Conservation (phyloP, 177 flowering plant species). For the Vitis hybrid region DNA sequence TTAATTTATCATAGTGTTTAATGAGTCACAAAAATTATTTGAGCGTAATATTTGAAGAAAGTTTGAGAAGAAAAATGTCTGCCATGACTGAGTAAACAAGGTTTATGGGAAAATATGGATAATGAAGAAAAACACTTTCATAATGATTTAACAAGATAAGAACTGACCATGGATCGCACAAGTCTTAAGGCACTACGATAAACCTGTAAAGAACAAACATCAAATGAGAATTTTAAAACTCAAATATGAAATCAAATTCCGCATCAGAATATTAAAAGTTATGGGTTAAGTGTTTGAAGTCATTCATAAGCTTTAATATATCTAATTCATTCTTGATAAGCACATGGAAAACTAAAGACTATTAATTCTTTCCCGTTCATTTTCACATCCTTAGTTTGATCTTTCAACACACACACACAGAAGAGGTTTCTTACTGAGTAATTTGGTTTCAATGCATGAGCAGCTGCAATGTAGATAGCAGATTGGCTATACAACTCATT, state of each 20-base stretch:
- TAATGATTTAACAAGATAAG: not conserved
- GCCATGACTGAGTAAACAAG: not conserved
- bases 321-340: too few relatives aligned
- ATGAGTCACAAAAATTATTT: not conserved
- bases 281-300: too few relatives aligned
- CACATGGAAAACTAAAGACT: too few relatives aligned
- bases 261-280: not conserved
- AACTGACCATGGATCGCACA: slow-evolving; percentile 95
- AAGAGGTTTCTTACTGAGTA: slow-evolving; percentile 58
- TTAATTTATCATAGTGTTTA: not conserved
- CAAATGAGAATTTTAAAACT: not conserved
- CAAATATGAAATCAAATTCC: not conserved
- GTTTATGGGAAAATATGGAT: not conserved
- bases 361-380: too few relatives aligned
- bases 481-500: slow-evolving; percentile 91
- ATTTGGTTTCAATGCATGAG: slow-evolving; percentile 95
- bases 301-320: too few relatives aligned
- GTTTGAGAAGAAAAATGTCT: not conserved
- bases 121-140: not conserved
- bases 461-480: slow-evolving; percentile 96
- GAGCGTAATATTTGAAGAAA: too few relatives aligned
- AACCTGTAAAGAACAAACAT: slow-evolving; percentile 54
- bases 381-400: too few relatives aligned
- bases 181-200: slow-evolving; percentile 95
- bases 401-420: not conserved